These are phyloP conservation scores for Zygosaccharomyces pseudorouxii DNA, from an alignment of 805 yeast genomes.

Conservation along the genomic window DNA sequence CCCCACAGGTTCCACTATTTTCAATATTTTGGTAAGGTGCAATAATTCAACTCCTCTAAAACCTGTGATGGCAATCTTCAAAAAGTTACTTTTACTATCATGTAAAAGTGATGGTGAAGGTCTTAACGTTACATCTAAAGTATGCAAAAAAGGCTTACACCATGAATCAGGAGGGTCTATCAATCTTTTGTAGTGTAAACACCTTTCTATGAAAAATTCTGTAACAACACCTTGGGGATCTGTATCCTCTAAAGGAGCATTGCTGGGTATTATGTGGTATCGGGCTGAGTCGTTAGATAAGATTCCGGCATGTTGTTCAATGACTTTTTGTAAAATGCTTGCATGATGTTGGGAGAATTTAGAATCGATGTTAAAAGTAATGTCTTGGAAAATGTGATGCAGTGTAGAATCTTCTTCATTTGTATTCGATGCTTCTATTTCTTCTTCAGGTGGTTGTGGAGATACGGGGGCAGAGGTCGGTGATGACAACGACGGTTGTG, in stretches of 20 bases:
- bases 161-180: constrained; percentile 49
- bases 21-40: constrained; percentile 62
- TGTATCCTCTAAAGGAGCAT: constrained; percentile 12
- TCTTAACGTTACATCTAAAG: constrained; percentile 26
- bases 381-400: constrained; percentile 14
- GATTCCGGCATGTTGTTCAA: constrained; percentile 26
- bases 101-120: constrained; percentile 26
- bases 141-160: constrained; percentile 49
- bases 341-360: constrained; percentile 20
- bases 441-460: neutral
- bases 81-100: constrained; percentile 16
- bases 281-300: constrained; percentile 5
- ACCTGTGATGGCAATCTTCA: constrained; percentile 57
- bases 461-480: neutral
- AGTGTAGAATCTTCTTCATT: neutral
- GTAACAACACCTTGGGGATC: constrained; percentile 41
- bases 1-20: constrained; percentile 41
- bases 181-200: constrained; percentile 51
- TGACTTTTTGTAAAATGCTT: constrained; percentile 22
- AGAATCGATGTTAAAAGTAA: constrained; percentile 16
- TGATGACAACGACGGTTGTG: neutral
- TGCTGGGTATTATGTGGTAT: constrained; percentile 26
- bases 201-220: constrained; percentile 78
- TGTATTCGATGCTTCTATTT: neutral
- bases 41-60: constrained; percentile 71